Base-by-base conservation (phyloP, 768 basidiomycete genomes). In the Jaapia argillacea region DNA sequence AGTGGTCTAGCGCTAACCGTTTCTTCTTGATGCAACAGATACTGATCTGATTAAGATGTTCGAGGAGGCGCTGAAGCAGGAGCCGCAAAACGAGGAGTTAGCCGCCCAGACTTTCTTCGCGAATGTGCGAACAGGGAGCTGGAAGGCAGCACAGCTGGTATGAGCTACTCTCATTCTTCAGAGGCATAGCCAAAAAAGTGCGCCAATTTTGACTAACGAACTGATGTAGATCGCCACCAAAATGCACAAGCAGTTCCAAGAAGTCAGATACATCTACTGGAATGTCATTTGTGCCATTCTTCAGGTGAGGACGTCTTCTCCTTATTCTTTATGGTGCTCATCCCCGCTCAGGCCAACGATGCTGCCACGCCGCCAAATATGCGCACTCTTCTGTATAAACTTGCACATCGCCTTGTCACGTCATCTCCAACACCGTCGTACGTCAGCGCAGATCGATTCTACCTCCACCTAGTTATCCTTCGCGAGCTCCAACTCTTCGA, bases 141-240 rank as follows among this genome's bases (percentile, higher is more conserved):
- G 89, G 89, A 91, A 89, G 59, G 74, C 79, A 36, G 86, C 85
- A 20, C 89, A 91, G 58, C 81, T 82, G 68, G 86, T 85, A 52
- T 44, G 57, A 49, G n/a, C 36, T 25, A 40, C 13, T 26, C 23
- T 14, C n/a, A 35, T 37, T 16, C 24, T 24, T 37, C n/a, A 5
- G 18, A 12, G 6, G 13, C 23, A n/a, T n/a, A n/a, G n/a, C n/a
- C n/a, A n/a, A 10, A 33, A 33, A 33, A 10, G 10, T 33, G 28
- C 10, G 10, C 28, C 10, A 10, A 16, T 10, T 16, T 16, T 33
- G 28, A 33, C 16, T 10, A 10, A 10, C 10, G 16, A 10, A 33
- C 16, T 10, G 28, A 16, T 33, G 43, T 40, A 90, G 87, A 70
- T 88, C 44, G 79, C 87, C 18, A 81, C 81, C 4, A 81, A 77